phyloP scores from a whole-genome alignment of 306 rosid genomes.

The Gynostemma pentaphyllum region DNA sequence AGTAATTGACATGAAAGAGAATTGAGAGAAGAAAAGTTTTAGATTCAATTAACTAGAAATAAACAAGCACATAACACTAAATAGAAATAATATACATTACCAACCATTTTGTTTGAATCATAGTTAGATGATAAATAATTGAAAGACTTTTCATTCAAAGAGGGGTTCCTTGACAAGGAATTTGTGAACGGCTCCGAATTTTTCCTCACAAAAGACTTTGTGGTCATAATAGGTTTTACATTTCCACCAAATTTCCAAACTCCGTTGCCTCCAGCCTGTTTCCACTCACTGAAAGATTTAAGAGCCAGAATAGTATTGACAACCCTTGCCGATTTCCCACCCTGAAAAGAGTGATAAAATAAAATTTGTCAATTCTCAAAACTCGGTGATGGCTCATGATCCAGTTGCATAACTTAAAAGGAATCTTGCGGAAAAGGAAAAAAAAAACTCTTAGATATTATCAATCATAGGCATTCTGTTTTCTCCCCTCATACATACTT shows the following conservation, averaged over 20 bases:
- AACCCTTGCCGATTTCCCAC: constrained; percentile 78
- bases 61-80: constrained; percentile 7
- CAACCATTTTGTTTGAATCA: constrained; percentile 74
- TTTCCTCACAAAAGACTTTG: constrained; percentile 60
- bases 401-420: no score
- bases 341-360: constrained; percentile 29
- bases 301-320: constrained; percentile 71
- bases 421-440: no score
- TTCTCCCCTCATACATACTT: constrained; percentile 34
- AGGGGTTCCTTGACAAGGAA: constrained; percentile 62
- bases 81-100: constrained; percentile 29
- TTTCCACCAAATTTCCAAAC: constrained; percentile 86
- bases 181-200: constrained; percentile 78
- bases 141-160: constrained; percentile 43
- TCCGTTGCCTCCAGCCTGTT: constrained; percentile 68
- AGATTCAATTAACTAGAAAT: background rate
- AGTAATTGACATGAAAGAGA: background rate
- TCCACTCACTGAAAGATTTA: constrained; percentile 83
- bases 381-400: background rate
- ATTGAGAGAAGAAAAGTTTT: background rate
- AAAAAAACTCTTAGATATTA: no score
- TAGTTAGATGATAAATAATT: constrained; percentile 26
- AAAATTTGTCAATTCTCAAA: constrained; percentile 1
- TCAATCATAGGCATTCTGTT: background rate
- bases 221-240: constrained; percentile 37